Percentiles rank a stretch among this genome's conserved stretches.
Conservation (phyloP, 2,329 filamentous ascomycete genomes). For the Escovopsis sp. region DNA sequence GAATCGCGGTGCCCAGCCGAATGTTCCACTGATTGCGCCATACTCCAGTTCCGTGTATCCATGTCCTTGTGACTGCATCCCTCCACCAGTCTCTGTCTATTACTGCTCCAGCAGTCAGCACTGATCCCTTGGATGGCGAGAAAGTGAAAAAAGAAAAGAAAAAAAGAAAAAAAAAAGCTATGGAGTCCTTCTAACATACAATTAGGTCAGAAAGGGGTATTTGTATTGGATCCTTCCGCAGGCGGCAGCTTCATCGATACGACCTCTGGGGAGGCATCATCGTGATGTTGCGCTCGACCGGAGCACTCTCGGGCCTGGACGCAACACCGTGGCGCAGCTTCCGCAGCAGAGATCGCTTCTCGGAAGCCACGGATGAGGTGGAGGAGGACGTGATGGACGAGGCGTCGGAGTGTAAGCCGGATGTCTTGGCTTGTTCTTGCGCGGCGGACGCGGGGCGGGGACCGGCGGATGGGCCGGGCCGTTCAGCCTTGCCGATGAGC, state of each 20-base stretch:
- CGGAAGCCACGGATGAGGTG: conserved; percentile 2
- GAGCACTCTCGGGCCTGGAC: not conserved
- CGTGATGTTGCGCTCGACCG: conserved; percentile 1
- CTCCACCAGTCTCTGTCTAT: too few species aligned
- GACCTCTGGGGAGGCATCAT: not conserved
- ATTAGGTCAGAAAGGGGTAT: too few species aligned
- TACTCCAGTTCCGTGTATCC: too few species aligned
- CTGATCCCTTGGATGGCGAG: too few species aligned
- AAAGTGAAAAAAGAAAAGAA: too few species aligned
- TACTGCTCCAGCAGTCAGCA: too few species aligned
- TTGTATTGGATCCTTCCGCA: not conserved
- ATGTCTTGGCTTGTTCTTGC: not conserved
- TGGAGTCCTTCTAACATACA: too few species aligned
- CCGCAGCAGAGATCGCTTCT: conserved; percentile 2
- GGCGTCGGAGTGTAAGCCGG: not conserved
- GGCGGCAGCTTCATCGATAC: not conserved
- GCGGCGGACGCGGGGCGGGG: conserved; percentile 1
- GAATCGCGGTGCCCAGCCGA: too few species aligned
- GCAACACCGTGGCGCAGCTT: not conserved
- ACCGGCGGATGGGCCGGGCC: conserved; percentile 2
- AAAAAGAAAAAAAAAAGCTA: too few species aligned
- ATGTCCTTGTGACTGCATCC: too few species aligned
- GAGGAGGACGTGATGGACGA: conserved; percentile 1
- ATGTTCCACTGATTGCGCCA: too few species aligned
- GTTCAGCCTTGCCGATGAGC: conserved; percentile 3